Evolutionary conservation across 768 basidiomycete species (phyloP), one percentile per base, ranked within the genome.

Genomic region (Pholiota conissans): DNA sequence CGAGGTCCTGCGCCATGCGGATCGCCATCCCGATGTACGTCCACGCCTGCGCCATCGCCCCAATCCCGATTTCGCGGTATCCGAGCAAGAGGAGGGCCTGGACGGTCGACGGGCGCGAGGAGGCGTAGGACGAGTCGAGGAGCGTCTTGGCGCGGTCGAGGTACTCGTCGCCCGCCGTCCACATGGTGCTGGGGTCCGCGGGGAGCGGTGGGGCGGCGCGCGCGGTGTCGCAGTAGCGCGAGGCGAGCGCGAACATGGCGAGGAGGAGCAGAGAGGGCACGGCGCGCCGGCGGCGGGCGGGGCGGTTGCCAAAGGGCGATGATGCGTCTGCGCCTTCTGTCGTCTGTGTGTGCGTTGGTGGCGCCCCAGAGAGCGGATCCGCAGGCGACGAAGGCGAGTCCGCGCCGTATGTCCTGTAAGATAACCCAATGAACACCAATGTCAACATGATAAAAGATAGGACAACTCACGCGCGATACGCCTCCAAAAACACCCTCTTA

Each of bases 1-100:
- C 91, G 54, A 93, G 70, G 70, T 93, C 91, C 71, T 92, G 91
- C 14, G 91, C 91, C 91, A 95, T 93, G n/a, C 93, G 82, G 34
- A 95, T 86, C 0, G 89, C 92, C 88, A 92, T 90, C 10, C 93
- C 92, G 18, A 86, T 82, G 66, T 89, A 92, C 9, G 86, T 81
- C 93, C 93, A 95, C 29, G 90, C 87, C 70, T 89, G 84, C 7
- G 89, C 87, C 92, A 94, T 95, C 16, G 90, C 85, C 45, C 91
- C 93, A 57, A 93, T 90, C 2, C 93, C 93, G 39, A 93, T 82
- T 71, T 95, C 92, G 7, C 93, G 80, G 67, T 90, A 94, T 6
- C 88, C 89, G 74, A 94, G 80, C 9, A 95, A 79, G 9, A 95
- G 77, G 18, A 95, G 73, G 5, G 92, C 85, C 67, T 93, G 91